These are phyloP conservation scores for Parsonsia alboflavescens DNA, from an alignment of 257 asterid species.

Conservation along the genomic window DNA sequence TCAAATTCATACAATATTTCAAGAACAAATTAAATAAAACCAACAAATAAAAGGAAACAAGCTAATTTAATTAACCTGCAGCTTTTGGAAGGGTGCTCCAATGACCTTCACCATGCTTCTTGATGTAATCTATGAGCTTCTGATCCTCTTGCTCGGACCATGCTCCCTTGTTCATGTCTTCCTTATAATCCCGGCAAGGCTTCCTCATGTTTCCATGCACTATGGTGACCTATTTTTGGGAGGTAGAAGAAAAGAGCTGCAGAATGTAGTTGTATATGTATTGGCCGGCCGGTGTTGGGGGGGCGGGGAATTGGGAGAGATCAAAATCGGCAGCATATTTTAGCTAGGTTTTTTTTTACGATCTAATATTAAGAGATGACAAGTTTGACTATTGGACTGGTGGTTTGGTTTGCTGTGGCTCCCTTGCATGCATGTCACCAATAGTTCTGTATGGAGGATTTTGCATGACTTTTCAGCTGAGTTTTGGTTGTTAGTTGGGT, in stretches of 20 bases:
- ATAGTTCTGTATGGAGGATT: background rate
- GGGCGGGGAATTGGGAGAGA: background rate
- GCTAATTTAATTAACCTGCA: no score
- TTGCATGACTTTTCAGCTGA: background rate
- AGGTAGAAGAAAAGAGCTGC: background rate
- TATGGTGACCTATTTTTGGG: background rate
- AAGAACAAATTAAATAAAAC: no score
- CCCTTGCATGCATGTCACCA: conserved; percentile 1
- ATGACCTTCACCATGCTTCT: conserved; percentile 22
- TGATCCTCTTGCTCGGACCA: conserved; percentile 29
- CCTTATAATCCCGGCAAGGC: conserved; percentile 14
- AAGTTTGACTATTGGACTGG: conserved; percentile 19
- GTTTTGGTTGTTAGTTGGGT: conserved; percentile 2
- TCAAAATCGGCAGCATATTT: background rate
- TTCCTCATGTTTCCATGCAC: conserved; percentile 12
- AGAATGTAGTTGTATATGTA: no score
- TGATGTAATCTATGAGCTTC: conserved; percentile 20
- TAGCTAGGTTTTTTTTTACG: background rate
- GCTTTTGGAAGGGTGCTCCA: conserved; percentile 24
- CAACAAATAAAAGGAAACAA: no score
- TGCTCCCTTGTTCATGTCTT: conserved; percentile 17
- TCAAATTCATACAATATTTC: no score
- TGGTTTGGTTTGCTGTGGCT: background rate
- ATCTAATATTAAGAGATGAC: background rate
- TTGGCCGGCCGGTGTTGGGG: no score